Conservation (phyloP, 495 filamentous ascomycete species). For the Aspergillus olivimuriae region DNA sequence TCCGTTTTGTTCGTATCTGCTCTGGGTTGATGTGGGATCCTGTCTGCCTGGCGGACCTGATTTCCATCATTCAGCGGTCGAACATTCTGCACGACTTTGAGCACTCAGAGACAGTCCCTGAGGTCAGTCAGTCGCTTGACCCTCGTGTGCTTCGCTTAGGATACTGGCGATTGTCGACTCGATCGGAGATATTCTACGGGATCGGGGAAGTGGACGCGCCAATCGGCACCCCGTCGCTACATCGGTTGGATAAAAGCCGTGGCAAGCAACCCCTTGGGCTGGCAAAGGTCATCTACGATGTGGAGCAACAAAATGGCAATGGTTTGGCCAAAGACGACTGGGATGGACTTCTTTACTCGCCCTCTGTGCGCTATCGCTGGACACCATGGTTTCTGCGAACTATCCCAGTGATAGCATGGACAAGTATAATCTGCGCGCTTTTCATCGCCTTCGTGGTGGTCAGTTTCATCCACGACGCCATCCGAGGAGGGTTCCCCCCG, state of each 20-base stretch:
- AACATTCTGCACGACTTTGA: slow-evolving; percentile 68
- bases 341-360: slow-evolving; percentile 39
- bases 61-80: slow-evolving; percentile 67
- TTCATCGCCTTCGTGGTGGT: slow-evolving; percentile 68
- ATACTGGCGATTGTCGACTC: slow-evolving; percentile 69
- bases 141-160: slow-evolving; percentile 60
- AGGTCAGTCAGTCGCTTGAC: slow-evolving; percentile 39
- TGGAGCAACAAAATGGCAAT: slow-evolving; percentile 37
- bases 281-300: slow-evolving; percentile 32
- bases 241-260: slow-evolving; percentile 26
- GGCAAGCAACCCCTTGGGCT: slow-evolving; percentile 27
- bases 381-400: slow-evolving; percentile 73
- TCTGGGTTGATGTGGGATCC: slow-evolving; percentile 85
- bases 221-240: slow-evolving; percentile 49
- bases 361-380: slow-evolving; percentile 54
- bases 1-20: slow-evolving; percentile 41
- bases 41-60: slow-evolving; percentile 69
- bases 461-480: slow-evolving; percentile 65
- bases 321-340: slow-evolving; percentile 24
- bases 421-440: slow-evolving; percentile 54
- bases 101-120: slow-evolving; percentile 47
- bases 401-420: slow-evolving; percentile 55
- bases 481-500: slow-evolving; percentile 64
- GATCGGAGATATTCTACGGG: slow-evolving; percentile 56
- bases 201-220: slow-evolving; percentile 56